These are phyloP conservation scores for Cyclocybe cylindracea DNA, from an alignment of 768 basidiomycete species.

Conservation along the genomic window DNA sequence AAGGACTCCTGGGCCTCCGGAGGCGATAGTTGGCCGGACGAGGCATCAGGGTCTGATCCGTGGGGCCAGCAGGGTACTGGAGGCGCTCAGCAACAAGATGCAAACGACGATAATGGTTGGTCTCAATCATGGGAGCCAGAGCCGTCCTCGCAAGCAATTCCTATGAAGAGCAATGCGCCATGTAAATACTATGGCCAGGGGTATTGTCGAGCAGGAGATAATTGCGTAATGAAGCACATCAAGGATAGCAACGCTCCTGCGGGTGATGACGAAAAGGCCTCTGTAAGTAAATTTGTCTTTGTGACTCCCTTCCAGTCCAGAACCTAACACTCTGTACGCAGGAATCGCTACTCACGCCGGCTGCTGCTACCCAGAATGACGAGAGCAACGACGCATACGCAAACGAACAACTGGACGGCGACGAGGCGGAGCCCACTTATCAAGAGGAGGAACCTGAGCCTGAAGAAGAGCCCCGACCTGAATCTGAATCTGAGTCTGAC, in stretches of 20 bases:
- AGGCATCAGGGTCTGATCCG: not conserved
- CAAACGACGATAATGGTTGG: conserved; percentile 9
- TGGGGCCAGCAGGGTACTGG: not conserved
- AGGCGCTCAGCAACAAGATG: not conserved
- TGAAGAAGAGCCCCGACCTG: not conserved
- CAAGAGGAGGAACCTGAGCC: not conserved
- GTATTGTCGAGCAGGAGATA: conserved; percentile 28
- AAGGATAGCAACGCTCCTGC: conserved; percentile 3
- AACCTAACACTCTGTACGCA: no score
- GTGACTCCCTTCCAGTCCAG: not conserved
- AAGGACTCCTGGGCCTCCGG: conserved; percentile 15
- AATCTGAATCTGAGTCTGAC: not conserved
- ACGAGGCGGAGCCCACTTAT: not conserved
- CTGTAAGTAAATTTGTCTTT: not conserved
- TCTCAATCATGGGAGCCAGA: conserved; percentile 15
- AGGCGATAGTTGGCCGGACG: not conserved
- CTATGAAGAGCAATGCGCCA: conserved; percentile 20
- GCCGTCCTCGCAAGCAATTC: conserved; percentile 1
- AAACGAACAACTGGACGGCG: not conserved
- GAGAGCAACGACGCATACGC: no score
- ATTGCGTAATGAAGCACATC: conserved; percentile 30
- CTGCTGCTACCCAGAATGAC: no score
- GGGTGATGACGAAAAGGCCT: not conserved
- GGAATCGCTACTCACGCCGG: no score
- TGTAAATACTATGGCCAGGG: conserved; percentile 38